Evolutionary conservation across 768 basidiomycete species (phyloP).

Genomic region (Holtermannia corniformis): DNA sequence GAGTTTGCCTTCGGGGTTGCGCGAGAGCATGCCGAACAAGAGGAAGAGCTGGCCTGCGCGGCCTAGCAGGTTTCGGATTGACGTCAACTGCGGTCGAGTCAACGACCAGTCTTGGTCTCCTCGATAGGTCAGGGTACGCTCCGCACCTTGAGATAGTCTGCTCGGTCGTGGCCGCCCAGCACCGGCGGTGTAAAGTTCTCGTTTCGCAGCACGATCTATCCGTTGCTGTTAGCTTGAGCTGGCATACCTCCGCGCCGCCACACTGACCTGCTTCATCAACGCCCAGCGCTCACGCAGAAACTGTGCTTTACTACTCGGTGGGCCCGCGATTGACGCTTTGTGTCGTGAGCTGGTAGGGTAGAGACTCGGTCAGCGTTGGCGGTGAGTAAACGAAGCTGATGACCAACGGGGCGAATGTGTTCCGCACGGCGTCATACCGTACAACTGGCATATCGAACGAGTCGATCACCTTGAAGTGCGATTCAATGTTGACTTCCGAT

Average conservation of each 20-base stretch:
- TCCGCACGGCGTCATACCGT: constrained; percentile 77
- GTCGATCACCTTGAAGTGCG: constrained; percentile 66
- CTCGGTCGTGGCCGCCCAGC: constrained; percentile 75
- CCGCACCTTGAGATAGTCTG: constrained; percentile 77
- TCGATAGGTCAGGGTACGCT: no score
- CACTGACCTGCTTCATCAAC: constrained; percentile 68
- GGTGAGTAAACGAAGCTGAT: background rate
- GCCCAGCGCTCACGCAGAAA: constrained; percentile 76
- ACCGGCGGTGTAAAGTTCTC: constrained; percentile 98
- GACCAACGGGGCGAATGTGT: constrained; percentile 75
- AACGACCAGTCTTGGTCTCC: no score
- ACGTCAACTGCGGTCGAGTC: constrained; percentile 56
- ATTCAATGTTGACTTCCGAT: constrained; percentile 35
- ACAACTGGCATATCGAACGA: constrained; percentile 94
- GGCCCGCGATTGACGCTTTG: constrained; percentile 63
- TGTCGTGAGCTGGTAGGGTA: constrained; percentile 43
- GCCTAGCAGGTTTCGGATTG: constrained; percentile 91
- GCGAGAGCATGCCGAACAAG: constrained; percentile 81
- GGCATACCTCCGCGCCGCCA: background rate
- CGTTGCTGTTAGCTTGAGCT: background rate
- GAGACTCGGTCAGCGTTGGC: background rate
- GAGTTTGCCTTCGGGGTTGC: constrained; percentile 79
- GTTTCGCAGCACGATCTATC: constrained; percentile 68
- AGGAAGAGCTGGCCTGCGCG: constrained; percentile 82
- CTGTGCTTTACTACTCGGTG: constrained; percentile 68